Conservation (phyloP, 140 eudicot species). For the Stevia rebaudiana region DNA sequence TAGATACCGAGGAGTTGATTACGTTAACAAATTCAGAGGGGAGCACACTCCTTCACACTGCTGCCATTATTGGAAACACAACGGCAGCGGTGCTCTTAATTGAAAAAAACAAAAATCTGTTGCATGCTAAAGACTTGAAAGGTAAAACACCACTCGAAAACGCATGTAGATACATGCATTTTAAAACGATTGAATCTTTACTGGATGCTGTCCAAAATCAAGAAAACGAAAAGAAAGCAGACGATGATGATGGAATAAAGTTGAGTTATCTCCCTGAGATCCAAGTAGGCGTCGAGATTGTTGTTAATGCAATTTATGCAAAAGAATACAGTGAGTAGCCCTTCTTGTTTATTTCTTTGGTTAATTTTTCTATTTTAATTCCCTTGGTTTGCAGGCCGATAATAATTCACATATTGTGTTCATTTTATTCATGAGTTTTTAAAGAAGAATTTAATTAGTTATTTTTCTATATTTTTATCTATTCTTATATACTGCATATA, state of each 20-base stretch:
- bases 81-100: neutral
- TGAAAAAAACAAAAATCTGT: neutral
- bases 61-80: conserved; percentile 4
- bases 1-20: too few relatives aligned
- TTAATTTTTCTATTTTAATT: too few relatives aligned
- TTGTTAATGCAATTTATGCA: conserved; percentile 18
- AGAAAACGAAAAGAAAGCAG: neutral
- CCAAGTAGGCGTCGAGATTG: conserved; percentile 4
- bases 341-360: neutral
- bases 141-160: conserved; percentile 4
- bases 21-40: neutral
- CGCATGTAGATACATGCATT: conserved; percentile 15
- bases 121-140: neutral
- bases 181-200: conserved; percentile 17
- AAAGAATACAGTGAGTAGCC: conserved; percentile 17
- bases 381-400: too few relatives aligned
- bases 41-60: conserved; percentile 18
- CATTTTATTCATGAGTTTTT: too few relatives aligned
- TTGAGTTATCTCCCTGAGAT: neutral
- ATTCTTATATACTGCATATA: too few relatives aligned
- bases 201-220: conserved; percentile 8
- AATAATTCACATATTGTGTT: too few relatives aligned
- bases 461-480: too few relatives aligned
- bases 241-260: neutral
- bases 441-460: too few relatives aligned